Evolutionary conservation across 2,329 filamentous ascomycete genomes (phyloP), one percentile per base, ranked within the genome.

Genomic region (Aureobasidium sp.): DNA sequence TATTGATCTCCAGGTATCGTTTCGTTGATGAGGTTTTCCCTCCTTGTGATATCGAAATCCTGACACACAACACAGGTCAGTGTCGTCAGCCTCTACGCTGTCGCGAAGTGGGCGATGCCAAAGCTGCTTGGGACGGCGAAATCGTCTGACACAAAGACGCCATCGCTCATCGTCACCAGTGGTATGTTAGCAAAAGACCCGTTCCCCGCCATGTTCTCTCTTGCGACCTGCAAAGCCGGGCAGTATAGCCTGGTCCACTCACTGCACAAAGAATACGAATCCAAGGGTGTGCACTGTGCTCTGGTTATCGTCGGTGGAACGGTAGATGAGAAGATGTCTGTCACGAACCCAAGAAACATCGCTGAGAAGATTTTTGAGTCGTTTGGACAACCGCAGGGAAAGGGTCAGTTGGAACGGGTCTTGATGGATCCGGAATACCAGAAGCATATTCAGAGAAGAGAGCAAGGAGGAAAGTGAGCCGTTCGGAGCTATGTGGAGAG

Each of bases 181-280:
- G 64, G 70, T n/a, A 74, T 75, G 58, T 73, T 82, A 8, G 79
- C 77, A 19, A 74, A 75, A 63, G 70, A 78, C 35, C 81, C 81
- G 0, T 67, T 77, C 2, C 76, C 79, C 3, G 69, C 75, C 22
- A 70, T 81, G 0, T 78, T 83, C 22, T 78, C 77, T 0, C 70
- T 83, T 5, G 80, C 78, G 3, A 71, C 82, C 61, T 74, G 74
- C 48, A 83, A 83, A 67, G 77, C 79, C 1, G 75, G 80, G 0
- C 81, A 84, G 72, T 70, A 76, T n/a, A 82, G 79, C 45, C 69
- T 83, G 66, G 73, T 81, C 9, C 69, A 78, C 62, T 77, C 73
- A 17, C 69, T 83, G 64, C 66, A 71, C 27, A 70, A 71, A 60
- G 74, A 74, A 8, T 81, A 76, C 61, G 65, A 66, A 12, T 67